Percentiles rank a stretch among this genome's conserved stretches.
Conservation (phyloP, 306 rosid species). For the Neltuma alba region DNA sequence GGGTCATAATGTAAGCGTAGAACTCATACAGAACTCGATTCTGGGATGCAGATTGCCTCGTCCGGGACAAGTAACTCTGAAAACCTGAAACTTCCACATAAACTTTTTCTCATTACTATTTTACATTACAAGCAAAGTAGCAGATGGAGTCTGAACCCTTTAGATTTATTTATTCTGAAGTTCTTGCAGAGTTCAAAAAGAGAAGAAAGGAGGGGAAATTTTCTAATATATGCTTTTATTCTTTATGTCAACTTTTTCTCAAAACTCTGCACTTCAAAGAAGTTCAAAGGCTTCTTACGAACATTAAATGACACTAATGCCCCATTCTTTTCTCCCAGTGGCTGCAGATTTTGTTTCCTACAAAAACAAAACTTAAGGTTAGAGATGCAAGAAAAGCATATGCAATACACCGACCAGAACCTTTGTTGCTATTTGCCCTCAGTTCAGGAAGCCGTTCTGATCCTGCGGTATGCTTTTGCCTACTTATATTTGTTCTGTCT, state of each 20-base stretch:
- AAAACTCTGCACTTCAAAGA: background rate
- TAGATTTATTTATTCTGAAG: background rate
- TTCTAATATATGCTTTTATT: background rate
- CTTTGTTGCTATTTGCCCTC: constrained; percentile 78
- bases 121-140: background rate
- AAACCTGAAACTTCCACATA: background rate
- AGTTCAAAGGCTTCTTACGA: background rate
- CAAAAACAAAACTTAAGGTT: constrained; percentile 63
- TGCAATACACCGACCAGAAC: constrained; percentile 70
- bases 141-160: background rate
- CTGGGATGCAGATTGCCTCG: constrained; percentile 86
- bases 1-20: constrained; percentile 74
- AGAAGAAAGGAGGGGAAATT: background rate
- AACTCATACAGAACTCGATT: constrained; percentile 74
- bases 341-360: constrained; percentile 71
- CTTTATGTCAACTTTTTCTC: background rate
- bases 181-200: background rate
- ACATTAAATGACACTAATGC: background rate
- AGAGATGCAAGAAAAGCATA: constrained; percentile 70
- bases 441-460: constrained; percentile 87
- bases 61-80: constrained; percentile 80
- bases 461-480: constrained; percentile 70
- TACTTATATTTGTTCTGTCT: constrained; percentile 19
- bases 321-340: constrained; percentile 55
- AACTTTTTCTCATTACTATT: constrained; percentile 1